Base-by-base conservation (phyloP, 345 rosid genomes). In the Eucalyptus curtisii region DNA sequence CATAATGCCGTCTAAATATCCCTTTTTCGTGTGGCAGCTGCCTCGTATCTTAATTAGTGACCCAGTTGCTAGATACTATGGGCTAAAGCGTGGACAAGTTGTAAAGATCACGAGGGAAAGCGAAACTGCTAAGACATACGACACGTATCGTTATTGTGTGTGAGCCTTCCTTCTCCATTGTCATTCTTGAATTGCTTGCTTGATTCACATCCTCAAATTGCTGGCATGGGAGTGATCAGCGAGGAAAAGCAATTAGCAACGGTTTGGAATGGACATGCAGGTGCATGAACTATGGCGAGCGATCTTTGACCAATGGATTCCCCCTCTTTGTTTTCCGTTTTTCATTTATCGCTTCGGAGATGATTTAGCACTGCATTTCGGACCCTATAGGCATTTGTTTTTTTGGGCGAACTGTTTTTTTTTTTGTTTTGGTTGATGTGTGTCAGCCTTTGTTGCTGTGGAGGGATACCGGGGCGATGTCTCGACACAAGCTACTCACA, bases 61-160 rank as follows among this genome's bases (percentile, higher is more conserved):
- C 87, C 89, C 91, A 11, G 89, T 91, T 47, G 91, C 92, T 8
- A 90, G 90, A 85, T 91, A 91, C 64, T 89, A 47, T 33, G 92
- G 92, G 87, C 86, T 91, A 90, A 91, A 89, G 90, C 89, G 92
- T 30, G 92, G 92, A 49, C 91, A 91, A 64, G 90, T 91, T 19
- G 90, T 90, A 31, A 90, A 91, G 91, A 91, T 91, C 49, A 91
- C 91, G 8, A 87, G 92, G 89, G 90, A 88, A 22, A 91, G 92
- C 37, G 92, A 91, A 88, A 91, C 92, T 71, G 92, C 92, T 44
- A 90, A 90, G 20, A 88, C 90, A 49, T 91, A 91, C 6, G 89
- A 90, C 66, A 91, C 92, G 31, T 91, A 91, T 55, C 87, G 91
- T 19, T 91, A 87, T 87, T 89, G 91, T 37, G 88, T 90, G 22